Conservation (phyloP, 1,284 basidiomycete species). For the Malassezia nana region DNA sequence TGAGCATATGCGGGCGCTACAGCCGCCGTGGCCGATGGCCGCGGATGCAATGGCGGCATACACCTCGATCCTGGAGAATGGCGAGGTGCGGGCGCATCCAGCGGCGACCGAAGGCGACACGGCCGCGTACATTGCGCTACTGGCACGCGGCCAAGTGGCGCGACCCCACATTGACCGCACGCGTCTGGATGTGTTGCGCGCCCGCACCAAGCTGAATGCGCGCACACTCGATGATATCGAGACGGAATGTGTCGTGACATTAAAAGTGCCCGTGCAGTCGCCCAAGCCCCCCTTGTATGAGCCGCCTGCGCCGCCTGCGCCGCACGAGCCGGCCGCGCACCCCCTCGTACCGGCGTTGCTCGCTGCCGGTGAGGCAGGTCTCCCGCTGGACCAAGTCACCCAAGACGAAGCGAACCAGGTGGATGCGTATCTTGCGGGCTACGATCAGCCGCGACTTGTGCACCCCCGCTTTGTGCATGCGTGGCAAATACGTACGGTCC, state of each 20-base stretch:
- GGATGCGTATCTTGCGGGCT: background rate
- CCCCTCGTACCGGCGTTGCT: background rate
- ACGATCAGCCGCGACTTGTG: constrained; percentile 11
- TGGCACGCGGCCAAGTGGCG: background rate
- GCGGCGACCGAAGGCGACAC: constrained; percentile 15
- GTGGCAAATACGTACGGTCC: constrained; percentile 1
- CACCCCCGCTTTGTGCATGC: background rate
- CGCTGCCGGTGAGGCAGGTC: background rate
- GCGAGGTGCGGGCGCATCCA: background rate
- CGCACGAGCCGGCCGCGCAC: background rate
- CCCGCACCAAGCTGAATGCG: constrained; percentile 15
- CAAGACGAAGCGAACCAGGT: background rate
- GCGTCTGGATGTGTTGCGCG: constrained; percentile 11
- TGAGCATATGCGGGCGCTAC: constrained; percentile 1
- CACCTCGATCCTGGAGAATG: no score
- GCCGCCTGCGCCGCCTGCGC: background rate
- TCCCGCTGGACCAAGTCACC: background rate
- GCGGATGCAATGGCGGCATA: background rate
- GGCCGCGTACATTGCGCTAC: constrained; percentile 13
- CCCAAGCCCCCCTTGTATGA: background rate
- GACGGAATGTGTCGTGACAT: constrained; percentile 13
- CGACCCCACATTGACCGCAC: constrained; percentile 1
- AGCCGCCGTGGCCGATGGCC: background rate
- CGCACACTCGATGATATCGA: constrained; percentile 18
- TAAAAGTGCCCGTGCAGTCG: background rate